Conservation (phyloP, 2,329 filamentous ascomycete species). For the Colletotrichum scovillei region DNA sequence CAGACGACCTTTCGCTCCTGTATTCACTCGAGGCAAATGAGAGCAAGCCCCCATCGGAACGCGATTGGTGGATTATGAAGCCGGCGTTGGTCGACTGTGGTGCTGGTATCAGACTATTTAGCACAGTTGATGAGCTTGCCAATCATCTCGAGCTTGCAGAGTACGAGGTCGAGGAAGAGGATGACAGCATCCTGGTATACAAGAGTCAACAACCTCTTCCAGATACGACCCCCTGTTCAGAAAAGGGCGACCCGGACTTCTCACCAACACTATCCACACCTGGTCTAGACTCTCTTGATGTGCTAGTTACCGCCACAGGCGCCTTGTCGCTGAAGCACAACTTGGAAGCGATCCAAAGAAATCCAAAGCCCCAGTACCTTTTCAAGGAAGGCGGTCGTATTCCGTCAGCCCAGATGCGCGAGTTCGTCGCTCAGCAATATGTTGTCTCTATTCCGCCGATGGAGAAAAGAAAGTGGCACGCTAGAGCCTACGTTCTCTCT, state of each 20-base stretch:
- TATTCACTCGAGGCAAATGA: conserved; percentile 50
- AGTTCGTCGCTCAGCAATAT: conserved; percentile 52
- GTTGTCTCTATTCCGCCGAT: conserved; percentile 46
- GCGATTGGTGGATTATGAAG: conserved; percentile 54
- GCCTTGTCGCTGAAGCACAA: conserved; percentile 26
- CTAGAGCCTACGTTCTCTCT: conserved; percentile 48
- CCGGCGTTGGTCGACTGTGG: conserved; percentile 53
- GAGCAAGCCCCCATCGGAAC: conserved; percentile 39
- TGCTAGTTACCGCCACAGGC: conserved; percentile 44
- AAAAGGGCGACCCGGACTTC: conserved; percentile 31
- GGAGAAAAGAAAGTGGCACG: conserved; percentile 50
- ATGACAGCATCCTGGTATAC: conserved; percentile 40
- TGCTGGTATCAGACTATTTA: conserved; percentile 52
- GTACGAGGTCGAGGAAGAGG: conserved; percentile 43
- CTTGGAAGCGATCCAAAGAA: neutral
- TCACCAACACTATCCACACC: conserved; percentile 40
- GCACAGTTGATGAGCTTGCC: conserved; percentile 49
- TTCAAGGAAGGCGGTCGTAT: conserved; percentile 48
- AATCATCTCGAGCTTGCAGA: conserved; percentile 49
- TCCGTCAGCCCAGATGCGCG: conserved; percentile 49
- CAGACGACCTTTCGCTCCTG: conserved; percentile 48
- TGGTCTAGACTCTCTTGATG: conserved; percentile 44
- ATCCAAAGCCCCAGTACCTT: conserved; percentile 38
- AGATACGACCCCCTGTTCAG: neutral
- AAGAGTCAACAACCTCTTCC: conserved; percentile 3